Conservation (phyloP, 1,284 basidiomycete genomes). For the Volvariella volvacea region DNA sequence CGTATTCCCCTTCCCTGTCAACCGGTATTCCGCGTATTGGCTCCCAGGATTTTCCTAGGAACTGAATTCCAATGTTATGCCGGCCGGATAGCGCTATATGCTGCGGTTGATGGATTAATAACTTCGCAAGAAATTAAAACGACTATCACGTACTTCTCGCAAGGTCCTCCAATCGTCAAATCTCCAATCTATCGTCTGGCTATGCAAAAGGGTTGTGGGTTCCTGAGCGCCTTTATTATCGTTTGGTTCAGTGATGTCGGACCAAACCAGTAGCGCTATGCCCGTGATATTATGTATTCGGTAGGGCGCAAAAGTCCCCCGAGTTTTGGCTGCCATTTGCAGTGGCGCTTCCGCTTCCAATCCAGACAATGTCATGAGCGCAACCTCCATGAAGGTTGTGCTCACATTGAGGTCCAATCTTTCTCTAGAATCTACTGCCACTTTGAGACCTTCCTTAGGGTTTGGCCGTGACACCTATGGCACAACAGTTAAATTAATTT, state of each 20-base stretch:
- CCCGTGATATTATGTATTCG: constrained; percentile 90
- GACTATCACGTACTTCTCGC: constrained; percentile 67
- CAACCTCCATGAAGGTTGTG: constrained; percentile 87
- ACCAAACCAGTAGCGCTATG: constrained; percentile 75
- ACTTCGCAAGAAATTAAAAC: not conserved
- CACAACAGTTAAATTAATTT: constrained; percentile 1
- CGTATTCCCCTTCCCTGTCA: constrained; percentile 90
- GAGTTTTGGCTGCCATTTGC: constrained; percentile 61
- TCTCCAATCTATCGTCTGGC: constrained; percentile 85
- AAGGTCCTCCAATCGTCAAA: constrained; percentile 96
- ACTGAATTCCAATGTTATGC: constrained; percentile 79
- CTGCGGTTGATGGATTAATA: constrained; percentile 30
- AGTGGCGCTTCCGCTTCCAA: constrained; percentile 69
- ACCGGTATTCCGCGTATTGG: constrained; percentile 86
- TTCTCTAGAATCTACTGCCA: constrained; percentile 64
- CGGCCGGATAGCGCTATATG: constrained; percentile 76
- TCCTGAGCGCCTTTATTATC: constrained; percentile 30
- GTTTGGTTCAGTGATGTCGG: constrained; percentile 56
- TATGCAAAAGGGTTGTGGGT: constrained; percentile 44
- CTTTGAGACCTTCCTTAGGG: constrained; percentile 34
- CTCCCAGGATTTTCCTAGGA: constrained; percentile 91
- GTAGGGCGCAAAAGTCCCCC: constrained; percentile 92
- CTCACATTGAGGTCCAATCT: constrained; percentile 91
- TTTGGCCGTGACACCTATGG: constrained; percentile 34
- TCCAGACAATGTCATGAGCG: constrained; percentile 67